A percentile compares a stretch with the other conserved stretches of the same genome.
Conservation (phyloP, 2,329 filamentous ascomycete genomes). For the Aspergillus sergii region DNA sequence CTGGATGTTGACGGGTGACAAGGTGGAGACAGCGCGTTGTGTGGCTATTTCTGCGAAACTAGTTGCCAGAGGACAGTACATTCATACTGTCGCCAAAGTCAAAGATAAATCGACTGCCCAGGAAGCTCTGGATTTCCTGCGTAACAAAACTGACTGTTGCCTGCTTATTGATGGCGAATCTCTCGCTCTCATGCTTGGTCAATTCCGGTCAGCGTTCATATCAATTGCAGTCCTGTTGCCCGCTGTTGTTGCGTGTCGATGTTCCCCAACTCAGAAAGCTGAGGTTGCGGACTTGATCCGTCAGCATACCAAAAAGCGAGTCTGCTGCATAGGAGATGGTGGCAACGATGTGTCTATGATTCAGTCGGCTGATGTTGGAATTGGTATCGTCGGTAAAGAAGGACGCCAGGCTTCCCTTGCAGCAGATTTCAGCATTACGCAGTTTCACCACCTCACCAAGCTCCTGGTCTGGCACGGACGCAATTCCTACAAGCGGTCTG, state of each 20-base stretch:
- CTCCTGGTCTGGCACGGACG: conserved; percentile 98
- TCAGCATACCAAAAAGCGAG: conserved; percentile 86
- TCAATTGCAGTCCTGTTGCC: conserved; percentile 83
- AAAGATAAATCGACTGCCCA: conserved; percentile 82
- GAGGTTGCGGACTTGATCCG: conserved; percentile 91
- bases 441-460: conserved; percentile 94
- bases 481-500: conserved; percentile 94
- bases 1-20: conserved; percentile 99
- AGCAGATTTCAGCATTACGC: conserved; percentile 93
- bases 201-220: conserved; percentile 85
- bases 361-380: conserved; percentile 94
- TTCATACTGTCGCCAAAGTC: conserved; percentile 87
- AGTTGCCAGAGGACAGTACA: conserved; percentile 90
- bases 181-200: conserved; percentile 76
- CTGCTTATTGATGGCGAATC: conserved; percentile 95
- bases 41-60: conserved; percentile 94
- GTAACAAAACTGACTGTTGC: conserved; percentile 82
- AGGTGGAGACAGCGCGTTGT: conserved; percentile 95
- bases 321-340: conserved; percentile 96
- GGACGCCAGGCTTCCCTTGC: conserved; percentile 92
- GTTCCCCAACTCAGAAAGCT: conserved; percentile 95
- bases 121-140: conserved; percentile 84
- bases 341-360: conserved; percentile 99
- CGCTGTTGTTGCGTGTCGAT: conserved; percentile 92
- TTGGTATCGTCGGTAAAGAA: conserved; percentile 98